A percentile compares a stretch with the other conserved stretches of the same genome.
Conservation (phyloP, 2,329 filamentous ascomycete genomes). For the Colletotrichum truncatum region DNA sequence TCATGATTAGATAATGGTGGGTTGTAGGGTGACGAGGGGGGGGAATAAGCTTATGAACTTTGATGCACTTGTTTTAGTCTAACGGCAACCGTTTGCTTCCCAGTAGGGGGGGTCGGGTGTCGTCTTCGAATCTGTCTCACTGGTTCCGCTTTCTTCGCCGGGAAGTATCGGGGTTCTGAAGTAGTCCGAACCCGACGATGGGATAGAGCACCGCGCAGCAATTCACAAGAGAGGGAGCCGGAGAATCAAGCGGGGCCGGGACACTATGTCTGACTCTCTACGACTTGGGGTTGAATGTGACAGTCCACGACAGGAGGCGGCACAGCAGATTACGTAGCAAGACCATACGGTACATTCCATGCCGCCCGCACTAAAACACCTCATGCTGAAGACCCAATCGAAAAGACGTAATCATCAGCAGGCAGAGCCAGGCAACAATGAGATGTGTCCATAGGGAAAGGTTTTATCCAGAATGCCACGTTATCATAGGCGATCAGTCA, state of each 20-base stretch:
- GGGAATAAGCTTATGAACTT: too few species aligned
- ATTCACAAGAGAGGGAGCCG: background rate
- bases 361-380: background rate
- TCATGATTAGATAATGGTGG: too few species aligned
- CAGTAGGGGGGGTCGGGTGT: background rate
- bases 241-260: background rate
- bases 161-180: constrained; percentile 3
- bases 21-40: too few species aligned
- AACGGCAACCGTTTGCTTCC: background rate
- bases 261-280: background rate
- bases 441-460: background rate
- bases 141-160: background rate
- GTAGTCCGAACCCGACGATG: constrained; percentile 3
- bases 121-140: background rate
- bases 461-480: too few species aligned
- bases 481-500: too few species aligned
- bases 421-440: background rate
- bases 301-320: background rate
- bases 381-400: background rate
- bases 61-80: too few species aligned
- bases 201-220: background rate
- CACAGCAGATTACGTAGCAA: background rate
- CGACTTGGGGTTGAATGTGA: background rate
- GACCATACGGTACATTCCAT: background rate
- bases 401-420: background rate